Conservation (phyloP, 2,329 filamentous ascomycete species). For the Penicillium sclerotiorum region DNA sequence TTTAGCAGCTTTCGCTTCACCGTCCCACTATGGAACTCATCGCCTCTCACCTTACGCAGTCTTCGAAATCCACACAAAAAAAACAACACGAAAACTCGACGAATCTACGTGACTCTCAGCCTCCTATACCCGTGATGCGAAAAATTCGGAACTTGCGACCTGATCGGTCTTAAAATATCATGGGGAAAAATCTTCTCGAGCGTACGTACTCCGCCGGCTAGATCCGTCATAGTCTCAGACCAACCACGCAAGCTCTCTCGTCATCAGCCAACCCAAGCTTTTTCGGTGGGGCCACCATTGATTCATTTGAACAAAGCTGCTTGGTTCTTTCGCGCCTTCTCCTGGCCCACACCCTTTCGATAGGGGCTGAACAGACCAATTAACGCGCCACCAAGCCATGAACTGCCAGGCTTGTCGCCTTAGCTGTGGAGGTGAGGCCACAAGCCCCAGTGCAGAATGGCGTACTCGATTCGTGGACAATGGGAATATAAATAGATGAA, state of each 20-base stretch:
- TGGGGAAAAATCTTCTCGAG: conserved; percentile 4
- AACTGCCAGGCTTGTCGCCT: conserved; percentile 7
- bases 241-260: conserved; percentile 21
- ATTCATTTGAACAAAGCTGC: not conserved
- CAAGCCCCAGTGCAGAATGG: conserved; percentile 7
- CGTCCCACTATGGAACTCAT: too few species aligned
- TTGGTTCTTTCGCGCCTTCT: conserved; percentile 2
- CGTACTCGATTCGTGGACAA: conserved; percentile 8
- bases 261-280: conserved; percentile 21
- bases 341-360: not conserved
- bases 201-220: conserved; percentile 14
- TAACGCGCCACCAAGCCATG: not conserved
- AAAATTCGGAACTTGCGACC: not conserved
- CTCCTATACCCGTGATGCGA: not conserved
- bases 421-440: conserved; percentile 3
- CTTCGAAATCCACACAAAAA: too few species aligned
- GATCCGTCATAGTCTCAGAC: conserved; percentile 14
- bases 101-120: not conserved
- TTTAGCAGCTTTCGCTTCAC: too few species aligned
- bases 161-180: not conserved
- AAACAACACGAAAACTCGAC: not conserved
- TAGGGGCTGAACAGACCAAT: not conserved
- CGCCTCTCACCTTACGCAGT: too few species aligned
- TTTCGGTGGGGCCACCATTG: conserved; percentile 11
- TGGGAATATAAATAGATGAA: conserved; percentile 16